Evolutionary conservation across 352 stramenopile species (phyloP).

Genomic region (Phytophthora sp.): DNA sequence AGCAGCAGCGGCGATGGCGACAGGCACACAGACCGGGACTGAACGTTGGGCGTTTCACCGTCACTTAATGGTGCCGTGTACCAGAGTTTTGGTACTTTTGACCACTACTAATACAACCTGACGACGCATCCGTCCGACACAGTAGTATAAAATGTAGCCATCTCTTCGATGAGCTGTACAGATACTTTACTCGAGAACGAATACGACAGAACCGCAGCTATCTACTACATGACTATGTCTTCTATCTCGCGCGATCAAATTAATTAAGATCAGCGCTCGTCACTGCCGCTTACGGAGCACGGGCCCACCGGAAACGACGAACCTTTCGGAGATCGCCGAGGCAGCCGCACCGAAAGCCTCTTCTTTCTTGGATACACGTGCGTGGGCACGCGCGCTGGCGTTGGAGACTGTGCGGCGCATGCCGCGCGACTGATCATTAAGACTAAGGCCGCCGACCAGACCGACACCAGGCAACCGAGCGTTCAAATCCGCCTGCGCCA

Average conservation of each 20-base stretch:
- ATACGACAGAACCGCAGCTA: neutral
- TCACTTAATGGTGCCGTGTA: slow-evolving; percentile 18
- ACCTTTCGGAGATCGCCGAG: slow-evolving; percentile 79
- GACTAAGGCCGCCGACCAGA: slow-evolving; percentile 35
- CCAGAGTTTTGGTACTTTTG: slow-evolving; percentile 23
- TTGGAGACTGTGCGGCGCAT: slow-evolving; percentile 69
- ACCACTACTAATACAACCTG: slow-evolving; percentile 11
- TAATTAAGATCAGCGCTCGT: slow-evolving; percentile 6
- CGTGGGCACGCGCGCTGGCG: slow-evolving; percentile 61
- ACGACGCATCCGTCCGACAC: slow-evolving; percentile 23
- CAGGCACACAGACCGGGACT: neutral
- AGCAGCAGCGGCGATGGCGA: neutral
- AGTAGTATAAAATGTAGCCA: slow-evolving; percentile 25
- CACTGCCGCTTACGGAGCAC: slow-evolving; percentile 37
- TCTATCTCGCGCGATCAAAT: slow-evolving; percentile 14
- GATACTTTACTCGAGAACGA: slow-evolving; percentile 6
- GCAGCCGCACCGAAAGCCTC: slow-evolving; percentile 83
- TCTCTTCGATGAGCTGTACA: slow-evolving; percentile 13
- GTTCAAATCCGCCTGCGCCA: slow-evolving; percentile 64
- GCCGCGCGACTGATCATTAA: slow-evolving; percentile 46
- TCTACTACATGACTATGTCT: slow-evolving; percentile 1
- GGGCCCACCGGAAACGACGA: slow-evolving; percentile 58
- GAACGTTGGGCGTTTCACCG: slow-evolving; percentile 32
- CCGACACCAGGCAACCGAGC: slow-evolving; percentile 40
- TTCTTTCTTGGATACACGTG: slow-evolving; percentile 85